phyloP scores from a whole-genome alignment of 1,139 yeast genomes.

The Fermentozyma sake region DNA sequence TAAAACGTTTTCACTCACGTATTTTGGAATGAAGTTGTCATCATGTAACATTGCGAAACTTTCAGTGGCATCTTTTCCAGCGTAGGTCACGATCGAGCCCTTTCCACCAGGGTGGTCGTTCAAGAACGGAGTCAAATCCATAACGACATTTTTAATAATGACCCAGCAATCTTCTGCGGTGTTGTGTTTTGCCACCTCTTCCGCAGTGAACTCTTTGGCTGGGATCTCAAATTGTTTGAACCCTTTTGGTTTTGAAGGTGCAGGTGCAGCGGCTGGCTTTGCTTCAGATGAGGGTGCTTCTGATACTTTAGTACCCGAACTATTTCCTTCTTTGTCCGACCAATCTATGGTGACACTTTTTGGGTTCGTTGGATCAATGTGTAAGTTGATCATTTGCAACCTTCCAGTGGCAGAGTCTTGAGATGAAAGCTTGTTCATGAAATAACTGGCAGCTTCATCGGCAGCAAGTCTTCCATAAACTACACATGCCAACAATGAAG shows the following conservation, averaged over 20 bases:
- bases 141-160: constrained; percentile 75
- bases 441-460: constrained; percentile 32
- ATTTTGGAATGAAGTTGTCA: constrained; percentile 48
- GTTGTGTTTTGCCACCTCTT: constrained; percentile 65
- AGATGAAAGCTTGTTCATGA: constrained; percentile 27
- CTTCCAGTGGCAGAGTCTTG: constrained; percentile 26
- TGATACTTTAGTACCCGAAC: not conserved
- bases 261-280: constrained; percentile 1
- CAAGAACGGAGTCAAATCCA: constrained; percentile 77
- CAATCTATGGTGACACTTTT: constrained; percentile 30
- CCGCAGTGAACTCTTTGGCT: constrained; percentile 38
- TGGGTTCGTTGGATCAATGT: constrained; percentile 37
- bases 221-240: constrained; percentile 32
- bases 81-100: constrained; percentile 65
- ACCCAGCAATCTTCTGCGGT: constrained; percentile 76
- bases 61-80: constrained; percentile 89
- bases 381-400: constrained; percentile 41
- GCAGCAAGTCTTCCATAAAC: constrained; percentile 71
- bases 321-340: constrained; percentile 4
- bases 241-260: constrained; percentile 1
- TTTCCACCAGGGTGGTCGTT: constrained; percentile 89
- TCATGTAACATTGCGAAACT: constrained; percentile 65
- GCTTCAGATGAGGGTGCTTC: constrained; percentile 4
- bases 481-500: constrained; percentile 75
- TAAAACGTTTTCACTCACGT: constrained; percentile 43